These are phyloP conservation scores for Gossypium thurberi DNA, from an alignment of 345 rosid genomes.

Conservation along the genomic window DNA sequence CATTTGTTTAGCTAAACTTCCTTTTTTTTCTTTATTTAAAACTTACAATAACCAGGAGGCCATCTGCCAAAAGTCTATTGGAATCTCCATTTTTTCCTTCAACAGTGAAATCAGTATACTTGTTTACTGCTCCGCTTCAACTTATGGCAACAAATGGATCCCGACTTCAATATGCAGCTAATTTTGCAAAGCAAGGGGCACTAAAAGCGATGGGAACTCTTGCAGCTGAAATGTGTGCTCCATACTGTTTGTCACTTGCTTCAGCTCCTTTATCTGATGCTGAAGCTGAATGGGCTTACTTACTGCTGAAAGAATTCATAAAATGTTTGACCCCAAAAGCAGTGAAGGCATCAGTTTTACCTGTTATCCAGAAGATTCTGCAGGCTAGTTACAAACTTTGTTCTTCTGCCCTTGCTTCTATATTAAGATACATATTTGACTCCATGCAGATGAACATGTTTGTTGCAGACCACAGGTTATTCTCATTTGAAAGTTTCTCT, in stretches of 20 bases:
- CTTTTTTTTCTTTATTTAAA: conserved; percentile 17
- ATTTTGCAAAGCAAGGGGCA: conserved; percentile 79
- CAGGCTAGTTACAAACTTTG: conserved; percentile 51
- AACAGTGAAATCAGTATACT: conserved; percentile 70
- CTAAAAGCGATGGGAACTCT: conserved; percentile 74
- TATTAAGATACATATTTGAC: conserved; percentile 11
- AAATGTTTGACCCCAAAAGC: conserved; percentile 63
- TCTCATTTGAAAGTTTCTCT: conserved; percentile 84
- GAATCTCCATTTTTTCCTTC: conserved; percentile 84
- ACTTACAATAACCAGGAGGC: conserved; percentile 60
- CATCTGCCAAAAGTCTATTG: conserved; percentile 64
- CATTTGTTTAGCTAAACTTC: background rate
- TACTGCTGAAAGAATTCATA: conserved; percentile 66
- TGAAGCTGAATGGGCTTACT: conserved; percentile 80
- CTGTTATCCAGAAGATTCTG: conserved; percentile 76
- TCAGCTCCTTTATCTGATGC: conserved; percentile 46
- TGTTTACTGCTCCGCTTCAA: conserved; percentile 81
- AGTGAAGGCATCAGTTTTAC: conserved; percentile 62
- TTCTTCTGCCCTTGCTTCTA: conserved; percentile 15
- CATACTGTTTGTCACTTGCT: conserved; percentile 65
- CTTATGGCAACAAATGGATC: conserved; percentile 59
- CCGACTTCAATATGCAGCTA: conserved; percentile 71
- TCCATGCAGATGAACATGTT: conserved; percentile 24
- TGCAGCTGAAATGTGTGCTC: conserved; percentile 81
- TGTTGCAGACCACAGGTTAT: conserved; percentile 76